Percentiles rank a stretch among this genome's conserved stretches.
These are phyloP conservation scores for Tulasnella sp. DNA, from an alignment of 768 basidiomycete genomes.

Conservation along the genomic window DNA sequence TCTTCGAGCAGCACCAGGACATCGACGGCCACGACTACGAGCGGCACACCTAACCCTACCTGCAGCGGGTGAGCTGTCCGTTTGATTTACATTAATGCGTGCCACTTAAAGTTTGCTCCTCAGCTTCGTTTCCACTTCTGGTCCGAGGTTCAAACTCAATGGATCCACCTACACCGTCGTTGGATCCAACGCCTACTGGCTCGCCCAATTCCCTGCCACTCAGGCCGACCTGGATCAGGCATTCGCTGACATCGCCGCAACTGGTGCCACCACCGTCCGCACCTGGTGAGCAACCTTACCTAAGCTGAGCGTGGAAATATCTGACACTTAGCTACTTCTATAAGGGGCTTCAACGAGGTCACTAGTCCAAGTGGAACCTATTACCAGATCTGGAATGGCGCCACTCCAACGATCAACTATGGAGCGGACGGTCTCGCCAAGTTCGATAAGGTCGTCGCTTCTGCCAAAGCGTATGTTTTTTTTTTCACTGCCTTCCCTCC, in stretches of 20 bases:
- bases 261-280: conserved; percentile 54
- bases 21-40: background rate
- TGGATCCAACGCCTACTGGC: conserved; percentile 58
- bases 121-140: conserved; percentile 48
- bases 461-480: conserved; percentile 47
- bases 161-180: conserved; percentile 36
- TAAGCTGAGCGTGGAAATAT: no score
- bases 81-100: background rate
- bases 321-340: background rate
- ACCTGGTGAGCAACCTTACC: conserved; percentile 43
- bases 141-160: conserved; percentile 52
- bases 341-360: conserved; percentile 57
- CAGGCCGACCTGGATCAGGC: conserved; percentile 50
- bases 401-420: conserved; percentile 52
- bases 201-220: conserved; percentile 46
- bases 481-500: background rate
- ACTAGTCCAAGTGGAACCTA: conserved; percentile 49
- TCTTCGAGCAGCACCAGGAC: background rate
- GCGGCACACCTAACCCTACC: background rate
- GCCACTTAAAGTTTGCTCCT: conserved; percentile 25
- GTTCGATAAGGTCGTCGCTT: conserved; percentile 50
- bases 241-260: conserved; percentile 50
- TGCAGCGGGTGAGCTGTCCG: background rate
- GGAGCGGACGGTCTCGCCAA: conserved; percentile 49
- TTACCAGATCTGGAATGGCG: conserved; percentile 56